A percentile compares a stretch with the other conserved stretches of the same genome.
Conservation (phyloP, 306 rosid species). For the Trifolium repens region DNA sequence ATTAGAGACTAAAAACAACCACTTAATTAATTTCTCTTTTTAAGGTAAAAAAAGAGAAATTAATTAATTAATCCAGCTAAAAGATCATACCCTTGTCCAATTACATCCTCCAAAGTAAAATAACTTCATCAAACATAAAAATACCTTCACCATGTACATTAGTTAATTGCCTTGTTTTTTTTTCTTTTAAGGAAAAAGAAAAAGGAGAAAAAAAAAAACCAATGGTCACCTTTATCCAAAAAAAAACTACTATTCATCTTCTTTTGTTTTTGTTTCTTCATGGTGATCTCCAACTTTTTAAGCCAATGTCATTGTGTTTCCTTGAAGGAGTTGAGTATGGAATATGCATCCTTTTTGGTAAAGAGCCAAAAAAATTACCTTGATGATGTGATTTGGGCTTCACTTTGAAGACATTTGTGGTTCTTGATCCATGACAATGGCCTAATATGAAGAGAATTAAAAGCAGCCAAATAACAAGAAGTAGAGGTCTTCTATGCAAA, state of each 20-base stretch:
- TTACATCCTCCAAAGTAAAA: slow-evolving; percentile 44
- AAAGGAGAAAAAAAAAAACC: slow-evolving; percentile 24
- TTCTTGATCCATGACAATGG: slow-evolving; percentile 59
- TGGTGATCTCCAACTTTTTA: slow-evolving; percentile 77
- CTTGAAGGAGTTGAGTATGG: slow-evolving; percentile 94
- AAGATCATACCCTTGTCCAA: slow-evolving; percentile 28
- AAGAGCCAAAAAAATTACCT: slow-evolving; percentile 82
- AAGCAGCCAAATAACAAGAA: slow-evolving; percentile 49
- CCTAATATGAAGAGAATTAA: slow-evolving; percentile 53
- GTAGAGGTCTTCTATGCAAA: slow-evolving; percentile 49
- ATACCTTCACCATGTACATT: slow-evolving; percentile 57
- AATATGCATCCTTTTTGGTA: slow-evolving; percentile 82
- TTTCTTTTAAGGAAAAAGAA: slow-evolving; percentile 46
- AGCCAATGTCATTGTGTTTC: slow-evolving; percentile 92
- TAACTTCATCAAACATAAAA: slow-evolving; percentile 51
- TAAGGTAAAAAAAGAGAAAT: slow-evolving; percentile 41
- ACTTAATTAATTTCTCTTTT: slow-evolving; percentile 39
- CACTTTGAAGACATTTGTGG: slow-evolving; percentile 58
- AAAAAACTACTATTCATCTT: slow-evolving; percentile 20
- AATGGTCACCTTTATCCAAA: slow-evolving; percentile 50
- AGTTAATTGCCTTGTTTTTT: slow-evolving; percentile 43
- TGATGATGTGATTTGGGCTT: slow-evolving; percentile 56
- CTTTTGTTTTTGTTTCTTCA: slow-evolving; percentile 40
- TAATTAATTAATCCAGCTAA: slow-evolving; percentile 26
- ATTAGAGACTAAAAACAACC: slow-evolving; percentile 45